Conservation (phyloP, 163 green algal genomes). For the Scenedesmus sp. region DNA sequence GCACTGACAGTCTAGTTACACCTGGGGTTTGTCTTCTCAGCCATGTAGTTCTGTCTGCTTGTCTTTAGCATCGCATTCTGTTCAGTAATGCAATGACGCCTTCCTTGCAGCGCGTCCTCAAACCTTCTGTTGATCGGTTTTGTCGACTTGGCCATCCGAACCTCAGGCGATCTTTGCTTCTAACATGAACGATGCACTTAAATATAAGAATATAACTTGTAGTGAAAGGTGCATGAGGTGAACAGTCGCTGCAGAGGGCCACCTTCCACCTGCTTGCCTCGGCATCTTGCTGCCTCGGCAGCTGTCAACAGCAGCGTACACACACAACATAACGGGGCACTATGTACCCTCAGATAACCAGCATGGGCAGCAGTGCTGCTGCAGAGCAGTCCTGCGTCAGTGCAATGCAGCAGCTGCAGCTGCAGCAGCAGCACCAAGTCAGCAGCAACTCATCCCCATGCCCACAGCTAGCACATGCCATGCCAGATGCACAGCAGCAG, state of each 20-base stretch:
- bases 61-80: too few relatives aligned
- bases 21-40: neutral
- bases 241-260: neutral
- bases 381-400: neutral
- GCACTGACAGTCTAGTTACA: neutral
- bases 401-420: slow-evolving; percentile 4
- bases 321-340: neutral
- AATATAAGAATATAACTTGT: neutral
- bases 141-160: neutral
- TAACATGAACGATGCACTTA: neutral
- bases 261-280: neutral
- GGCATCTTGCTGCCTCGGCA: neutral
- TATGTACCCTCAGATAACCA: neutral
- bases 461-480: neutral
- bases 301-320: neutral
- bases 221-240: neutral
- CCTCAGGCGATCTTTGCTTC: neutral
- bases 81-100: too few relatives aligned
- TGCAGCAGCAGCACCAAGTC: neutral
- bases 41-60: neutral
- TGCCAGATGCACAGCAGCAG: neutral
- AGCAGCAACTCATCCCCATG: neutral
- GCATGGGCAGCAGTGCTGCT: neutral
- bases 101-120: too few relatives aligned
- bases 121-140: too few relatives aligned